These are phyloP conservation scores for Excoecaria cochinchinensis DNA, from an alignment of 345 rosid genomes.

Conservation along the genomic window DNA sequence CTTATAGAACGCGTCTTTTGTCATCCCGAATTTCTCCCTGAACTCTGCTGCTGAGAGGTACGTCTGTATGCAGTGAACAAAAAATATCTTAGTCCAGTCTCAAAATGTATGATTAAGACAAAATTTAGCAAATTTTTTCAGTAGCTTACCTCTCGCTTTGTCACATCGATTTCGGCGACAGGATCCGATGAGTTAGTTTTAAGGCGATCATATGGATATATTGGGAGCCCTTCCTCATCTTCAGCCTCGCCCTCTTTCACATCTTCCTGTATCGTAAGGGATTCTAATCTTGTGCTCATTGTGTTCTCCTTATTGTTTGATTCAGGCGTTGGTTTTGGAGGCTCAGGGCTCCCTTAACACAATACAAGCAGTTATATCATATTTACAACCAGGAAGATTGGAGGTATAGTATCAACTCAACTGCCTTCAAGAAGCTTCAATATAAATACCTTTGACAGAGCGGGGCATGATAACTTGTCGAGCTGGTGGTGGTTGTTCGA, in stretches of 20 bases:
- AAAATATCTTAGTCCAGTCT: conserved; percentile 9
- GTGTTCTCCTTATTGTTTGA: conserved; percentile 58
- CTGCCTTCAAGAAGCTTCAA: neutral
- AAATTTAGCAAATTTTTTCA: neutral
- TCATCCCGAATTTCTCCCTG: conserved; percentile 89
- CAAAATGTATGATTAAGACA: neutral
- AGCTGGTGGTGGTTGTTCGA: conserved; percentile 64
- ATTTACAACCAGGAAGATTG: conserved; percentile 3
- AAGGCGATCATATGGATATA: conserved; percentile 79
- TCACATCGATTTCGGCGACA: conserved; percentile 75
- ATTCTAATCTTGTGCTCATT: conserved; percentile 66
- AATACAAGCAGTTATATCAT: conserved; percentile 22
- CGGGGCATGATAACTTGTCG: conserved; percentile 68
- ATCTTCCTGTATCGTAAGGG: conserved; percentile 88
- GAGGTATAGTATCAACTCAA: neutral
- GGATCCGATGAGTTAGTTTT: conserved; percentile 66
- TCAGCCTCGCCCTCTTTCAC: conserved; percentile 86
- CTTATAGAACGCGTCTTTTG: conserved; percentile 72
- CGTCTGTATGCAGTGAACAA: conserved; percentile 49
- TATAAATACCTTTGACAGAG: conserved; percentile 64
- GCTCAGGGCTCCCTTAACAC: conserved; percentile 51
- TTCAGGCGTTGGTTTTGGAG: conserved; percentile 46
- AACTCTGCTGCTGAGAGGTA: conserved; percentile 71
- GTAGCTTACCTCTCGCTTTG: conserved; percentile 82
- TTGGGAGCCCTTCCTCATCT: conserved; percentile 87